A percentile compares a stretch with the other conserved stretches of the same genome.
Evolutionary conservation across 164 flowering plant species (phyloP).

Genomic region (Annona squamosa): DNA sequence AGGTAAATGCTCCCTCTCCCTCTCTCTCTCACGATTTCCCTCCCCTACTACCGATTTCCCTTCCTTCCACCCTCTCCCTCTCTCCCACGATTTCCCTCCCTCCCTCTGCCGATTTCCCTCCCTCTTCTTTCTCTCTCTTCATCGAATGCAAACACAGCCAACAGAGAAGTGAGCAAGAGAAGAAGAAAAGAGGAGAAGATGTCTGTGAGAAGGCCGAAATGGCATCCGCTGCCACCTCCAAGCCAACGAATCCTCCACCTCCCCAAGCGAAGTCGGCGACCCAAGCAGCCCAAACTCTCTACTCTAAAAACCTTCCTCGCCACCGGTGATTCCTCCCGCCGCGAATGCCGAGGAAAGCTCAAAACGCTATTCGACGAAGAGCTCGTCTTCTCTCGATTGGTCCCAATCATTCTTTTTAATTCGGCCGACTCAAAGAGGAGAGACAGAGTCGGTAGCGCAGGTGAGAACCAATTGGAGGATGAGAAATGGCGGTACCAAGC

Average conservation of each 20-base stretch:
- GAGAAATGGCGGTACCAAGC: conserved; percentile 72
- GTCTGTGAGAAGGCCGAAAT: conserved; percentile 38
- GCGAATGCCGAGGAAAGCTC: conserved; percentile 32
- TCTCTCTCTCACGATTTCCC: too few relatives aligned
- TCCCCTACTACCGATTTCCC: too few relatives aligned
- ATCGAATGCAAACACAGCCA: too few relatives aligned
- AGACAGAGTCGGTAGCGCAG: conserved; percentile 32
- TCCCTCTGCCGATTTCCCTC: too few relatives aligned
- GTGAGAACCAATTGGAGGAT: conserved; percentile 16
- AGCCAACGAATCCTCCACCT: conserved; percentile 58
- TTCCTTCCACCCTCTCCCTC: too few relatives aligned
- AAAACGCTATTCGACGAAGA: conserved; percentile 56
- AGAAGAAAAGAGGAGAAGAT: conserved; percentile 15
- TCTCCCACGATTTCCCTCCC: too few relatives aligned
- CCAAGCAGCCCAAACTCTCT: not conserved
- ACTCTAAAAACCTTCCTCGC: conserved; percentile 8
- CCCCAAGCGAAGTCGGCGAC: conserved; percentile 36
- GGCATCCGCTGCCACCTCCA: conserved; percentile 65
- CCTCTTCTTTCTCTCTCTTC: too few relatives aligned
- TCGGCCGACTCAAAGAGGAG: conserved; percentile 24
- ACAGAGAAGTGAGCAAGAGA: not conserved
- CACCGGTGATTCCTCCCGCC: not conserved
- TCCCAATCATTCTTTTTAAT: conserved; percentile 34
- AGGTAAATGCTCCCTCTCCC: too few relatives aligned
- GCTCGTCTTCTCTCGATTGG: conserved; percentile 30